A percentile compares a stretch with the other conserved stretches of the same genome.
Conservation (phyloP, 257 asterid species). For the Osmanthus fragrans region DNA sequence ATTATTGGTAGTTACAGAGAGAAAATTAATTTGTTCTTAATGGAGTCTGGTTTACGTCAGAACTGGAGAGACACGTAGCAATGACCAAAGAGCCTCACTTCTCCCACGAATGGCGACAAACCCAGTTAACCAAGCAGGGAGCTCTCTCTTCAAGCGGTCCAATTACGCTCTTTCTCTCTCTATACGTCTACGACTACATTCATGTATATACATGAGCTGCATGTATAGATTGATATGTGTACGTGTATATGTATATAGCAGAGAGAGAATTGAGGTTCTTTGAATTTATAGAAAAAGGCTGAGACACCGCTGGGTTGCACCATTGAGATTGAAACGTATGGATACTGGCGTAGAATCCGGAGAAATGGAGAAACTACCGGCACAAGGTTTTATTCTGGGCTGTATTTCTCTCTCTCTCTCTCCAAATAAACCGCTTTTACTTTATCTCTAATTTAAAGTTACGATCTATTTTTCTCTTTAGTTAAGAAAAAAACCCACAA, state of each 20-base stretch:
- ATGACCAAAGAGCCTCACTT: slow-evolving; percentile 36
- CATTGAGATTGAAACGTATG: slow-evolving; percentile 70
- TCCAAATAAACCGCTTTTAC: neutral
- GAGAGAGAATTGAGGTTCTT: slow-evolving; percentile 53
- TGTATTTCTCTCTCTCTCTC: slow-evolving; percentile 14
- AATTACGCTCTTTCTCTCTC: slow-evolving; percentile 23
- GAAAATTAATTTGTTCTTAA: neutral
- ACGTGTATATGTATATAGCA: neutral
- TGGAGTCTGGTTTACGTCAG: slow-evolving; percentile 34
- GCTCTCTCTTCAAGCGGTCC: slow-evolving; percentile 41
- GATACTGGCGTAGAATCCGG: slow-evolving; percentile 65
- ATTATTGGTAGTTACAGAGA: slow-evolving; percentile 24
- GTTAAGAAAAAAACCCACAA: slow-evolving; percentile 36
- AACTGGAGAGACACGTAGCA: slow-evolving; percentile 44
- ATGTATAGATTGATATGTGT: neutral
- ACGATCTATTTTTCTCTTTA: slow-evolving; percentile 30
- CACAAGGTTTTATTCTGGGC: slow-evolving; percentile 53
- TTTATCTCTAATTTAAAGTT: slow-evolving; percentile 1
- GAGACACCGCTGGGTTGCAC: slow-evolving; percentile 61
- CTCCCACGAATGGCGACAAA: slow-evolving; percentile 52
- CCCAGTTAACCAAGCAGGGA: slow-evolving; percentile 18
- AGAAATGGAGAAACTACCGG: slow-evolving; percentile 51
- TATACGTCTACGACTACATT: too few species aligned
- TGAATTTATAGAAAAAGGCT: slow-evolving; percentile 26
- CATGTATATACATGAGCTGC: neutral